Evolutionary conservation across 208 protist genomes (phyloP), one percentile per base, ranked within the genome.

Genomic region (Leishmania tropica): DNA sequence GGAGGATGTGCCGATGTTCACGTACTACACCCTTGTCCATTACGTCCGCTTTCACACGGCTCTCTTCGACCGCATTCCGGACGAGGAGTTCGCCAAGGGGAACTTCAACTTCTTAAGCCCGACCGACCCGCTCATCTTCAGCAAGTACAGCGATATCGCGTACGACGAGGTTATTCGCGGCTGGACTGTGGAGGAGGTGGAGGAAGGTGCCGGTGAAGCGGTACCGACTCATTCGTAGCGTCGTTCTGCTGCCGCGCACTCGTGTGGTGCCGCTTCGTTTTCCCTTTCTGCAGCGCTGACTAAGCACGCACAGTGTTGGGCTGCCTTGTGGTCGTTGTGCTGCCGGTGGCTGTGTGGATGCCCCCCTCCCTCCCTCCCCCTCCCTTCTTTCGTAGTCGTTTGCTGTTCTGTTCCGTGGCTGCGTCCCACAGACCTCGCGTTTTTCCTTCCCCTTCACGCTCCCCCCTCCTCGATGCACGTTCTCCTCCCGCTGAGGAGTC

Each of bases 11-110:
- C 95, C 95, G 48, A 86, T 98, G 83, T 98, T 93, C 84, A 96
- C 94, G 4, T 97, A 96, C 81, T 98, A 98, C 89, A 95, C 94
- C 11, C 85, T 98, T 31, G 95, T 98, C 54, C 95, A 98, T 85
- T 98, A 98, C 86, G 91, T 98, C 35, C 94, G 95, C 80, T 96
- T 98, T 79, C 95, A 98, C 88, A 92, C 90, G 17, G 95, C 95
- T 8, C 89, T 98, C 58, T 93, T 98, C 48, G 95, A 98, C 81
- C 90, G 95, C 77, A 92, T 98, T 62, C 81, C 94, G 21, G 94
- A 97, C 72, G 94, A 96, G 40, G 76, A 77, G 35, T 93, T 97
- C 58, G 88, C 92, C n/a, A 96, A 96, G 85, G 94, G 94, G 21
- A 96, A 96, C 85, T 96, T 97, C 58, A 96, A 97, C 76, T 97